phyloP scores from a whole-genome alignment of 768 basidiomycete species.

The Hortiboletus campestris region DNA sequence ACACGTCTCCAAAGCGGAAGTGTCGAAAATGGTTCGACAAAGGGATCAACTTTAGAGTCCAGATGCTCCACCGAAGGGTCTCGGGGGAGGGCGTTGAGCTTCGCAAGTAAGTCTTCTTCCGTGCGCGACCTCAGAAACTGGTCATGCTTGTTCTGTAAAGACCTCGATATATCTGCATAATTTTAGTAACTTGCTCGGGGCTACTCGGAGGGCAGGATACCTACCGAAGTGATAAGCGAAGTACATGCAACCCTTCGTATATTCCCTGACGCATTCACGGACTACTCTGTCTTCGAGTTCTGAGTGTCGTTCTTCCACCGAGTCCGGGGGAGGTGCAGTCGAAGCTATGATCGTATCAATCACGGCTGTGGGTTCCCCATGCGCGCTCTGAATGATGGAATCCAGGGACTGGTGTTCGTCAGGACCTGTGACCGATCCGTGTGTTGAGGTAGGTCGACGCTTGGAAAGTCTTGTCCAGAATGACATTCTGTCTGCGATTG shows the following conservation, averaged over 20 bases:
- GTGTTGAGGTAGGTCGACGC: constrained; percentile 32
- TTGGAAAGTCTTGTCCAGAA: constrained; percentile 71
- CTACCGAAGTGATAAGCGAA: constrained; percentile 84
- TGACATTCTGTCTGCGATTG: constrained; percentile 62
- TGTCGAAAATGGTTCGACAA: constrained; percentile 71
- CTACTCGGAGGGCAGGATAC: constrained; percentile 10
- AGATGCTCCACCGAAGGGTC: constrained; percentile 23
- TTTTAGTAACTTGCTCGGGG: background rate
- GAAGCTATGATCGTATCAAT: constrained; percentile 57
- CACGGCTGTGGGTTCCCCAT: constrained; percentile 50
- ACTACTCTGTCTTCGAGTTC: constrained; percentile 85
- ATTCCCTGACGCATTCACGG: constrained; percentile 73
- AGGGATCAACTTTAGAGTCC: constrained; percentile 44
- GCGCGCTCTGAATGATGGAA: constrained; percentile 43
- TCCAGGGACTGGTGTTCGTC: constrained; percentile 30
- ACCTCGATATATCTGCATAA: constrained; percentile 71
- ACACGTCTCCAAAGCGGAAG: constrained; percentile 91
- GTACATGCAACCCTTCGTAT: constrained; percentile 84
- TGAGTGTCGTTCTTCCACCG: constrained; percentile 62
- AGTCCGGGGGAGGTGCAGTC: constrained; percentile 59
- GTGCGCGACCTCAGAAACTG: constrained; percentile 54
- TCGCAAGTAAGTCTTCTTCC: constrained; percentile 57
- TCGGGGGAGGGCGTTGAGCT: constrained; percentile 52
- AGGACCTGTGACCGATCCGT: constrained; percentile 7
- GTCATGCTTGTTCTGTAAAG: constrained; percentile 77